Evolutionary conservation across 202 grass and related monocot genomes (phyloP).

Genomic region (Digitaria exilis): DNA sequence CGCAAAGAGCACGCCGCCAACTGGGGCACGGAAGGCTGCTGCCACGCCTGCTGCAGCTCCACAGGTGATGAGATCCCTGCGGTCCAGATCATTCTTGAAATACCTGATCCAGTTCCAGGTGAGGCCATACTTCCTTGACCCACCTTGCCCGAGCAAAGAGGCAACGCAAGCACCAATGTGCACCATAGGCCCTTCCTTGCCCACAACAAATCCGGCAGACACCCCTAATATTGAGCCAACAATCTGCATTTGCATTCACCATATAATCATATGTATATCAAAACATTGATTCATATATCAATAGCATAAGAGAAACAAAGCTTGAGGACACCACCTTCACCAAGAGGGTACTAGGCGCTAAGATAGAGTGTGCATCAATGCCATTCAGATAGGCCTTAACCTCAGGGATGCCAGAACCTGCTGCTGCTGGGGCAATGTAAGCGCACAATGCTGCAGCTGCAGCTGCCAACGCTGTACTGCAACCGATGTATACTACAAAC

Average conservation of each 20-base stretch:
- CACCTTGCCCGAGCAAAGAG: slow-evolving; percentile 50
- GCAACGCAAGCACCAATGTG: slow-evolving; percentile 65
- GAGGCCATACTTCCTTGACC: slow-evolving; percentile 55
- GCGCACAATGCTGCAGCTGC: slow-evolving; percentile 51
- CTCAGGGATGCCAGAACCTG: slow-evolving; percentile 66
- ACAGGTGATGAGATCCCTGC: slow-evolving; percentile 66
- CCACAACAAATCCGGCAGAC: slow-evolving; percentile 68
- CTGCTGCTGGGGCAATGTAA: slow-evolving; percentile 53
- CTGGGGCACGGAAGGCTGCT: slow-evolving; percentile 56
- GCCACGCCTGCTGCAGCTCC: slow-evolving; percentile 66
- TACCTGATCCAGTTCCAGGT: slow-evolving; percentile 66
- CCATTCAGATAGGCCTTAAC: slow-evolving; percentile 72
- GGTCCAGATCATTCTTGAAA: slow-evolving; percentile 66
- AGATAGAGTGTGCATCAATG: slow-evolving; percentile 54
- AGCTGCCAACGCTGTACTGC: slow-evolving; percentile 39
- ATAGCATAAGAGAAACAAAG: background rate
- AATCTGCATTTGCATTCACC: slow-evolving; percentile 45
- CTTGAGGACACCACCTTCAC: slow-evolving; percentile 47
- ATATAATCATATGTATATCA: background rate
- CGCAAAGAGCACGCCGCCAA: slow-evolving; percentile 64
- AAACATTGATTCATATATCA: background rate
- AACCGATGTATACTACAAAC: slow-evolving; percentile 41
- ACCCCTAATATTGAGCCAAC: slow-evolving; percentile 59
- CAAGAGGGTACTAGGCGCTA: slow-evolving; percentile 60
- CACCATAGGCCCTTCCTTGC: slow-evolving; percentile 72